These are phyloP conservation scores for Pseudocercospora ulei DNA, from an alignment of 2,329 filamentous ascomycete genomes.

Conservation along the genomic window DNA sequence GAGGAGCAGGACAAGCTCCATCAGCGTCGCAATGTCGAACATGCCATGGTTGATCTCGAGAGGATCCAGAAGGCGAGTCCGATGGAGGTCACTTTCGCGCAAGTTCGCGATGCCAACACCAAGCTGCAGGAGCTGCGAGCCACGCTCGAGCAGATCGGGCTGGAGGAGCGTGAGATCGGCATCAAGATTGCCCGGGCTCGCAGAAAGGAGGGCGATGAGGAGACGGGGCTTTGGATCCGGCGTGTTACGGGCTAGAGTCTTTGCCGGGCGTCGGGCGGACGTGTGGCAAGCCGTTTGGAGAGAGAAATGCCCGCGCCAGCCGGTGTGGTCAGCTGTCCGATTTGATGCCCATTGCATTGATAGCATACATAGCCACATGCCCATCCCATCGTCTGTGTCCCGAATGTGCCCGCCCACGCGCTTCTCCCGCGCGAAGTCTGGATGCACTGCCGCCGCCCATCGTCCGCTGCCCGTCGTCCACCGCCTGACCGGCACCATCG, in stretches of 20 bases:
- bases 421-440: no score
- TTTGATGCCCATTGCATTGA: constrained; percentile 2
- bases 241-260: constrained; percentile 51
- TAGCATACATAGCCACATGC: no score
- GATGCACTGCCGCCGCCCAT: no score
- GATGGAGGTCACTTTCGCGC: constrained; percentile 54
- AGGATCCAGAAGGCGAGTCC: constrained; percentile 61
- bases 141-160: constrained; percentile 62
- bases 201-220: constrained; percentile 54
- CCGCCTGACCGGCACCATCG: no score
- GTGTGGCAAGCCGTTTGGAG: no score
- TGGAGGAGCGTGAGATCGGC: constrained; percentile 69
- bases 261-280: not conserved
- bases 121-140: constrained; percentile 57
- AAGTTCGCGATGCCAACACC: constrained; percentile 46
- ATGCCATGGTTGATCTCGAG: constrained; percentile 65
- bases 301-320: not conserved
- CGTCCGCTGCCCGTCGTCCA: no score
- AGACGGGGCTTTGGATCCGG: constrained; percentile 65
- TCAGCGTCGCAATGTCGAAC: constrained; percentile 60
- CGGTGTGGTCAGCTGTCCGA: not conserved
- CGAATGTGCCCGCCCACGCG: no score
- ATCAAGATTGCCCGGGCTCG: constrained; percentile 68
- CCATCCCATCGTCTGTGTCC: no score
- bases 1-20: constrained; percentile 56